Percentiles rank a stretch among this genome's conserved stretches.
Conservation (phyloP, 768 basidiomycete species). For the Termitomyces sp. region DNA sequence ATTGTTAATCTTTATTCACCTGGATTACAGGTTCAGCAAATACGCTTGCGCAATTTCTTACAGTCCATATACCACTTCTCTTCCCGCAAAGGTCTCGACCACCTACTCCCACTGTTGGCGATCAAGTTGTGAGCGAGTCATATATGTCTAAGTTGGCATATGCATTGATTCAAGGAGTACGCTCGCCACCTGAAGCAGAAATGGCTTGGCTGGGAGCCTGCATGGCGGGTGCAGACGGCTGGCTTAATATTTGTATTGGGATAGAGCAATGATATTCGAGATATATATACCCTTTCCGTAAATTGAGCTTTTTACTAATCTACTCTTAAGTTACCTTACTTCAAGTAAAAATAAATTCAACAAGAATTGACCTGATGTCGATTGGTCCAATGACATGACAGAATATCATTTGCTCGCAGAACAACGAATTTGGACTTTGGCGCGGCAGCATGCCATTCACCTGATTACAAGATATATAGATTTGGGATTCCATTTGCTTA, state of each 20-base stretch:
- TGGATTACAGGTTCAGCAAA: constrained; percentile 53
- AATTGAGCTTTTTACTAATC: not conserved
- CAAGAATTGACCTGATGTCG: not conserved
- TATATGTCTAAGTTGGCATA: constrained; percentile 56
- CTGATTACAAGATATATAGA: no score
- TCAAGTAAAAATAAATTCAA: not conserved
- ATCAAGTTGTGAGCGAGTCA: constrained; percentile 31
- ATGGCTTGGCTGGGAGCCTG: constrained; percentile 94
- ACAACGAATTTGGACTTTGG: not conserved
- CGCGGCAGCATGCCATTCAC: not conserved
- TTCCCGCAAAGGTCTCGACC: constrained; percentile 54
- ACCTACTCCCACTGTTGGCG: constrained; percentile 36
- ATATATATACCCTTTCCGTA: constrained; percentile 4
- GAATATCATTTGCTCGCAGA: not conserved
- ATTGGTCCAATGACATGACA: not conserved
- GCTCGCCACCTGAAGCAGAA: constrained; percentile 79
- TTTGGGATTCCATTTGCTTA: not conserved
- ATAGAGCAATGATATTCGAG: constrained; percentile 20
- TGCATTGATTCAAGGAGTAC: constrained; percentile 81
- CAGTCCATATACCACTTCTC: constrained; percentile 72
- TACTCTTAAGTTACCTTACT: not conserved
- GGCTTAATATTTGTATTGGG: constrained; percentile 87
- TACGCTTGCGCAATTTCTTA: constrained; percentile 66
- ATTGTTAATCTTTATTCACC: not conserved
- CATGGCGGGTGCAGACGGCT: constrained; percentile 90